phyloP scores from a whole-genome alignment of 2,329 filamentous ascomycete species.

The Pseudogymnoascus sp. region DNA sequence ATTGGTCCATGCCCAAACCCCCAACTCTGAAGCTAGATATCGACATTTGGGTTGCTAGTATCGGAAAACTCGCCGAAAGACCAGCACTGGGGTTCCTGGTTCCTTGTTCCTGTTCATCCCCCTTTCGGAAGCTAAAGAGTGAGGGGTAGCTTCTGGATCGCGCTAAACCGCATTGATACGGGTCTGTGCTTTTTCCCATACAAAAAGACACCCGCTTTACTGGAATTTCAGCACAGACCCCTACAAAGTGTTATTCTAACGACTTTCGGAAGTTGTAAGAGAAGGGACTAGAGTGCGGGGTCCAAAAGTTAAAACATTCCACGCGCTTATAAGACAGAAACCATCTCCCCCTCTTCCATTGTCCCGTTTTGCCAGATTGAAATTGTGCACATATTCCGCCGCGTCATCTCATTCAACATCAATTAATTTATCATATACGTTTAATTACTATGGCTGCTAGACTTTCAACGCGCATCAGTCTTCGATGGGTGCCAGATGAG shows the following conservation, averaged over 20 bases:
- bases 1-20: too few relatives aligned
- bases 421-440: not conserved
- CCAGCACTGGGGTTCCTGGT: too few relatives aligned
- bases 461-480: constrained; percentile 34
- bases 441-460: constrained; percentile 17
- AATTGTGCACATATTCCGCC: not conserved
- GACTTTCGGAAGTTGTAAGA: not conserved
- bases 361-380: not conserved
- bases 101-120: too few relatives aligned
- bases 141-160: not conserved
- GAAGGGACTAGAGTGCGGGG: not conserved
- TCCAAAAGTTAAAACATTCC: not conserved
- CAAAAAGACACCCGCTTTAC: not conserved
- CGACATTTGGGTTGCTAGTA: too few relatives aligned
- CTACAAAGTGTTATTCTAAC: not conserved
- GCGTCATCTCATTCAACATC: not conserved
- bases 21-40: too few relatives aligned
- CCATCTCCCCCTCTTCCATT: not conserved
- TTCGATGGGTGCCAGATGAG: constrained; percentile 36
- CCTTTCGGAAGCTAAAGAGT: not conserved
- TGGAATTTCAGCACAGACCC: not conserved
- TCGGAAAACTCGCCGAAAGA: too few relatives aligned
- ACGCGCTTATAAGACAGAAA: not conserved
- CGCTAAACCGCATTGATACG: not conserved
- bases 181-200: too few relatives aligned